Percentiles rank a stretch among this genome's conserved stretches.
These are phyloP conservation scores for Fusarium sublunatum DNA, from an alignment of 2,329 filamentous ascomycete genomes.

Conservation along the genomic window DNA sequence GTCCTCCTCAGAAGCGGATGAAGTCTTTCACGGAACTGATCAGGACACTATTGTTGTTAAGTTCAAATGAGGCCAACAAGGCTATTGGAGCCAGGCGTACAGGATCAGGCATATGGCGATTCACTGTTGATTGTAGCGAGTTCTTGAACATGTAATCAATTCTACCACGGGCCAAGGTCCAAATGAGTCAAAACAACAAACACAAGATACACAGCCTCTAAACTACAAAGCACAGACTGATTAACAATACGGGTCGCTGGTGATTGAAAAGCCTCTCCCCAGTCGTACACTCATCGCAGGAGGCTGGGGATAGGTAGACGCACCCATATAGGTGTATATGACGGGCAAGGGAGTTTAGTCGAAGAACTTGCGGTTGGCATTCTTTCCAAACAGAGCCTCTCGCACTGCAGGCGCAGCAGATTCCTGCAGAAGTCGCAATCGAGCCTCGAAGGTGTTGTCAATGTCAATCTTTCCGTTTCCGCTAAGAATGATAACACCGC, in stretches of 20 bases:
- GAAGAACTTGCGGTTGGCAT: slow-evolving; percentile 94
- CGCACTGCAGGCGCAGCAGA: slow-evolving; percentile 87
- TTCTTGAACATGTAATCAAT: slow-evolving; percentile 42
- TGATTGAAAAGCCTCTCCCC: slow-evolving; percentile 36
- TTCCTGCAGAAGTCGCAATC: slow-evolving; percentile 84
- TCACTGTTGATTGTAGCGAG: slow-evolving; percentile 21
- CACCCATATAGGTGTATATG: slow-evolving; percentile 18
- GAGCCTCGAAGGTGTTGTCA: slow-evolving; percentile 97
- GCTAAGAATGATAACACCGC: slow-evolving; percentile 83
- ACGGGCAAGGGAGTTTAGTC: slow-evolving; percentile 67
- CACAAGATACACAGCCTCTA: slow-evolving; percentile 52
- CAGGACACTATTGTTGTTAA: slow-evolving; percentile 40
- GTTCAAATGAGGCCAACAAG: slow-evolving; percentile 10
- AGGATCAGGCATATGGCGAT: background rate
- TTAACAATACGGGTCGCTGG: slow-evolving; percentile 44
- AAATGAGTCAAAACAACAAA: slow-evolving; percentile 43
- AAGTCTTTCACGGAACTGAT: slow-evolving; percentile 12
- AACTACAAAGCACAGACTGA: slow-evolving; percentile 47
- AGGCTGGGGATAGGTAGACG: slow-evolving; percentile 26
- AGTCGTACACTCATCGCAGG: slow-evolving; percentile 33
- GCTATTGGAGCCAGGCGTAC: background rate
- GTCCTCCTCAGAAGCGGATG: background rate
- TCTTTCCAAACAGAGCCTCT: slow-evolving; percentile 90
- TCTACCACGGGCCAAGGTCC: slow-evolving; percentile 42
- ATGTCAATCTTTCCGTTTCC: slow-evolving; percentile 95